phyloP scores from a whole-genome alignment of 306 rosid species.

The Cercis canadensis region DNA sequence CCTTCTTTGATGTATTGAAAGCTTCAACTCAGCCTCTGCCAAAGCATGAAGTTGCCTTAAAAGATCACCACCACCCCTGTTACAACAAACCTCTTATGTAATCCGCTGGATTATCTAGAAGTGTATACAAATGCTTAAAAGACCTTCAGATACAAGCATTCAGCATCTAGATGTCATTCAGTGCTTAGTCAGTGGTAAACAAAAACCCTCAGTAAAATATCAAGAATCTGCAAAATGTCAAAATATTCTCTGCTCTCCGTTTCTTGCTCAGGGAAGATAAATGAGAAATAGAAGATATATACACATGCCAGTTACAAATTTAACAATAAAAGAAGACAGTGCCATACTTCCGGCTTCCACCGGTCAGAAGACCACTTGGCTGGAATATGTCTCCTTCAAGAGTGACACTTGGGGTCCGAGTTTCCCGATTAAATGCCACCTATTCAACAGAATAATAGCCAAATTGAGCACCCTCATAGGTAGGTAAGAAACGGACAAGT shows the following conservation, averaged over 20 bases:
- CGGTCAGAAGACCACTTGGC: constrained; percentile 97
- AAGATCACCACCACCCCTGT: constrained; percentile 90
- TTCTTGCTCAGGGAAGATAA: not conserved
- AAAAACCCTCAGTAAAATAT: constrained; percentile 12
- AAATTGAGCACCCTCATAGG: constrained; percentile 32
- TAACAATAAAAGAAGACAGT: too few relatives aligned
- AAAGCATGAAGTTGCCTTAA: constrained; percentile 81
- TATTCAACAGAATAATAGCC: constrained; percentile 42
- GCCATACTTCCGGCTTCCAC: constrained; percentile 96
- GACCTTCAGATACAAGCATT: constrained; percentile 31
- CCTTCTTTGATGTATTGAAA: constrained; percentile 68
- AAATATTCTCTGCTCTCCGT: constrained; percentile 6
- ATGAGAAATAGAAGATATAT: constrained; percentile 17
- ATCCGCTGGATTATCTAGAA: constrained; percentile 27
- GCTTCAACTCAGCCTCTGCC: constrained; percentile 76
- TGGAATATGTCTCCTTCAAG: constrained; percentile 98
- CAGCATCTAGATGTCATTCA: not conserved
- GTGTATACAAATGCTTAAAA: constrained; percentile 29
- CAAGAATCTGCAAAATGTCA: not conserved
- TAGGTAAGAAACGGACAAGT: not conserved
- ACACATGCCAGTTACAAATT: too few relatives aligned
- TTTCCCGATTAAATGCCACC: constrained; percentile 85
- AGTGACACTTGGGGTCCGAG: constrained; percentile 85
- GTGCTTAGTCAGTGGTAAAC: constrained; percentile 25
- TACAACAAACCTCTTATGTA: constrained; percentile 36